Evolutionary conservation across 78 protist genomes (phyloP).

Genomic region (Kipferlia bialata): DNA sequence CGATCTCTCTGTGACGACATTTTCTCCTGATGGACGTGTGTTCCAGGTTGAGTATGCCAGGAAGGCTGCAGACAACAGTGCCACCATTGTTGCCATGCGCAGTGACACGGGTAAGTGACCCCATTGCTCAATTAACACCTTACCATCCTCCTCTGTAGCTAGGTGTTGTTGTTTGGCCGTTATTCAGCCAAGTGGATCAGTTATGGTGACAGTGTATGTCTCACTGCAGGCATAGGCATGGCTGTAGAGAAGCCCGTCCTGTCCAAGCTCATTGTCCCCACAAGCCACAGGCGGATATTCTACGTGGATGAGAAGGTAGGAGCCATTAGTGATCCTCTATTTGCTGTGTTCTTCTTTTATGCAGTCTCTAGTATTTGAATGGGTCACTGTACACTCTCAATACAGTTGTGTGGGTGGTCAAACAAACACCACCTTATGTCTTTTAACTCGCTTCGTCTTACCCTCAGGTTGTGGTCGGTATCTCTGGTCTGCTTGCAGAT

Average conservation of each 20-base stretch:
- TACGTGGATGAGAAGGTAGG: conserved; percentile 61
- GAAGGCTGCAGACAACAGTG: conserved; percentile 88
- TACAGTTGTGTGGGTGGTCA: background rate
- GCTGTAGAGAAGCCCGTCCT: conserved; percentile 82
- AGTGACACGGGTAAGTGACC: conserved; percentile 47
- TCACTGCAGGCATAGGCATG: conserved; percentile 89
- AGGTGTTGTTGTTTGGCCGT: background rate
- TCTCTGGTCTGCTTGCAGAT: conserved; percentile 77
- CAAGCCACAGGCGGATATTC: conserved; percentile 57
- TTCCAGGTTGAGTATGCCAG: conserved; percentile 96
- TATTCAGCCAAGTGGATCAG: conserved; percentile 8
- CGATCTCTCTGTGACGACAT: conserved; percentile 77
- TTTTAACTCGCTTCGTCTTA: background rate
- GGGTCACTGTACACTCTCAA: background rate
- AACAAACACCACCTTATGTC: background rate
- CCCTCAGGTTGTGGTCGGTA: conserved; percentile 21
- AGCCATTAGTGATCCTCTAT: background rate
- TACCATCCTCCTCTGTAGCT: background rate
- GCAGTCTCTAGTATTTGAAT: background rate
- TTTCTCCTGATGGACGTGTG: conserved; percentile 93
- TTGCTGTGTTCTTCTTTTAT: background rate
- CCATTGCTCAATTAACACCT: too few species aligned
- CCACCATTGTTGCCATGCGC: background rate
- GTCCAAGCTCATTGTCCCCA: conserved; percentile 62
- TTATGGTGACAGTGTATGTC: conserved; percentile 73